Percentiles rank a stretch among this genome's conserved stretches.
phyloP scores from a whole-genome alignment of 1,284 basidiomycete species.

The Sanghuangporus baumii region DNA sequence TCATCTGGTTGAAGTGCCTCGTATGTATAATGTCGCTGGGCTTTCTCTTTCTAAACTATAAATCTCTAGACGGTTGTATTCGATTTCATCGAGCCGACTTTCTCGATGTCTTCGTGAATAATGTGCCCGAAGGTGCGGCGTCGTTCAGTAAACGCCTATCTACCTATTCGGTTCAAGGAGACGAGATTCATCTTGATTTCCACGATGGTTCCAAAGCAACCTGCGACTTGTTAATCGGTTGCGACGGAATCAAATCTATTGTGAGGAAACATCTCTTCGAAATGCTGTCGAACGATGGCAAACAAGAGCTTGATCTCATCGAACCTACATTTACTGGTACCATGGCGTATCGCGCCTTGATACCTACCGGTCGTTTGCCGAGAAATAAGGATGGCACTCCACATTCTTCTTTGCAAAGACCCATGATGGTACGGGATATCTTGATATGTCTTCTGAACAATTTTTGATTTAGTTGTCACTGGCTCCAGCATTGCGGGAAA shows the following conservation, averaged over 20 bases:
- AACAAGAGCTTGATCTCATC: conserved; percentile 20
- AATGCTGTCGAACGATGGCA: conserved; percentile 18
- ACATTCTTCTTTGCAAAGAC: conserved; percentile 15
- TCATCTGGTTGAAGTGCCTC: conserved; percentile 33
- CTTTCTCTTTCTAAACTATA: not conserved
- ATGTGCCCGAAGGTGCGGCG: conserved; percentile 35
- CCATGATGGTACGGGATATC: conserved; percentile 17
- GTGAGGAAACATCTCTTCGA: conserved; percentile 26
- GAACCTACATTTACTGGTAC: conserved; percentile 34
- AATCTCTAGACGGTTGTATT: conserved; percentile 13
- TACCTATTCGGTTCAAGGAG: conserved; percentile 31
- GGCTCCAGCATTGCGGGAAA: conserved; percentile 36
- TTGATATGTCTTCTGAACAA: not conserved
- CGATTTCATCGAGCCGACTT: conserved; percentile 37
- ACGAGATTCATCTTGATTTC: conserved; percentile 36
- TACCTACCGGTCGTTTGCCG: conserved; percentile 28
- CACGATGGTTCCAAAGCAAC: conserved; percentile 40
- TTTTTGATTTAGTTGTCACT: not conserved
- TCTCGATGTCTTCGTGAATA: conserved; percentile 39
- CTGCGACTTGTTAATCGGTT: conserved; percentile 46
- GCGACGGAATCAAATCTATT: conserved; percentile 44
- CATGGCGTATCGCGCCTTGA: conserved; percentile 31
- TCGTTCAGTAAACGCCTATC: conserved; percentile 43
- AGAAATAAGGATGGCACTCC: conserved; percentile 9
- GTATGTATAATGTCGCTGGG: conserved; percentile 24